Evolutionary conservation across 106 monocot species (phyloP).

Genomic region (Agapanthus africanus): DNA sequence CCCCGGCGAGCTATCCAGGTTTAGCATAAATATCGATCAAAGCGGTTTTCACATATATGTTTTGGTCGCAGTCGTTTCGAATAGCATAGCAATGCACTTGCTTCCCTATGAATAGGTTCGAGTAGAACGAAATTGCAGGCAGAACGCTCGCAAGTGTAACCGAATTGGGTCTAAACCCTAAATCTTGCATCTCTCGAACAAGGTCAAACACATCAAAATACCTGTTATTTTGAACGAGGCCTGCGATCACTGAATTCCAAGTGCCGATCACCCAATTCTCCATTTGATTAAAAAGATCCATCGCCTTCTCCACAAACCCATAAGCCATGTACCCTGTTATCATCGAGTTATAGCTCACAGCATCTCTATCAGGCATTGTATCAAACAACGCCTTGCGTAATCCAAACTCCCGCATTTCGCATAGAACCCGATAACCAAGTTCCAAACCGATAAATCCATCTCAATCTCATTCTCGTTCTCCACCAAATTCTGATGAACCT

Average conservation of each 20-base stretch:
- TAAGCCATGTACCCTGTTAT: slow-evolving; percentile 46
- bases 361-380: slow-evolving; percentile 25
- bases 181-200: slow-evolving; percentile 23
- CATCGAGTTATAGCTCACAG: slow-evolving; percentile 31
- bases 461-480: slow-evolving; percentile 17
- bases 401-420: slow-evolving; percentile 41
- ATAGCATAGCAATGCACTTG: slow-evolving; percentile 38
- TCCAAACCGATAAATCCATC: slow-evolving; percentile 23
- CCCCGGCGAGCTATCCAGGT: slow-evolving; percentile 35
- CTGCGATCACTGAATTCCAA: slow-evolving; percentile 40
- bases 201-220: slow-evolving; percentile 10
- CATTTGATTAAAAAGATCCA: slow-evolving; percentile 23
- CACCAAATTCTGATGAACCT: slow-evolving; percentile 20
- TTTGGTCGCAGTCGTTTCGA: slow-evolving; percentile 25
- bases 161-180: slow-evolving; percentile 29
- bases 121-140: slow-evolving; percentile 31
- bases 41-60: slow-evolving; percentile 27
- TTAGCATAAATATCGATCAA: slow-evolving; percentile 48
- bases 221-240: slow-evolving; percentile 29
- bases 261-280: slow-evolving; percentile 16
- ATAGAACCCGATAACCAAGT: slow-evolving; percentile 35
- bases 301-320: slow-evolving; percentile 23
- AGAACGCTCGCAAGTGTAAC: slow-evolving; percentile 33
- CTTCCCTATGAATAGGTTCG: slow-evolving; percentile 23
- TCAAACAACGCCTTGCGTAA: slow-evolving; percentile 26